Percentiles rank a stretch among this genome's conserved stretches.
These are phyloP conservation scores for Dendryphion nanum DNA, from an alignment of 2,329 filamentous ascomycete genomes.

Conservation along the genomic window DNA sequence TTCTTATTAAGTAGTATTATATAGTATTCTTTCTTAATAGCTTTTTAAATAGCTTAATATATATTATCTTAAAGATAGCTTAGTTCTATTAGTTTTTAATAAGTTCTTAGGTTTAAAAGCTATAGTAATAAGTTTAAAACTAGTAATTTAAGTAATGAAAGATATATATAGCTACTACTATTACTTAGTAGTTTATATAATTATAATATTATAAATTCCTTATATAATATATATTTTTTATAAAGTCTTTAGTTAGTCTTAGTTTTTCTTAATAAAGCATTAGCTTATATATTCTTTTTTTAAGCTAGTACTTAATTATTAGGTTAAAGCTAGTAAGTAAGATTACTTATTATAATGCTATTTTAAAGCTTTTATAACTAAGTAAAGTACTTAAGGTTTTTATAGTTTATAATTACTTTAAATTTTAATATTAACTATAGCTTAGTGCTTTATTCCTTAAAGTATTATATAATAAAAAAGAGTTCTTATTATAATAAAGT, in stretches of 20 bases:
- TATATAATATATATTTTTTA: neutral
- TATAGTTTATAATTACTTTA: neutral
- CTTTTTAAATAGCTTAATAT: neutral
- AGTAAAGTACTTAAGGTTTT: neutral
- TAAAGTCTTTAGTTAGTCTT: neutral
- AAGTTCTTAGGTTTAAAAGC: neutral
- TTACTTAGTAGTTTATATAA: too few relatives aligned
- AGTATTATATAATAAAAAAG: slow-evolving; percentile 27
- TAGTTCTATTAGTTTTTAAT: neutral
- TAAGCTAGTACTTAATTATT: neutral
- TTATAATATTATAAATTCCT: neutral
- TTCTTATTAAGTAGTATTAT: neutral
- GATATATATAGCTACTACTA: too few relatives aligned
- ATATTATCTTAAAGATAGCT: neutral
- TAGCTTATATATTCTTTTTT: neutral
- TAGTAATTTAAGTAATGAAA: neutral
- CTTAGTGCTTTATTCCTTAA: slow-evolving; percentile 22
- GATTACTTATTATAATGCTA: neutral
- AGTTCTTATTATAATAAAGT: slow-evolving; percentile 39
- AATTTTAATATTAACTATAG: neutral
- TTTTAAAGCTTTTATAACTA: neutral
- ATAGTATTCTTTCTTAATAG: neutral
- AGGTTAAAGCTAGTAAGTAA: neutral
- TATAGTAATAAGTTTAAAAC: too few relatives aligned
- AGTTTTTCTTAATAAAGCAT: neutral